Conservation (phyloP, 2,329 filamentous ascomycete genomes). For the Claviceps cyperi region DNA sequence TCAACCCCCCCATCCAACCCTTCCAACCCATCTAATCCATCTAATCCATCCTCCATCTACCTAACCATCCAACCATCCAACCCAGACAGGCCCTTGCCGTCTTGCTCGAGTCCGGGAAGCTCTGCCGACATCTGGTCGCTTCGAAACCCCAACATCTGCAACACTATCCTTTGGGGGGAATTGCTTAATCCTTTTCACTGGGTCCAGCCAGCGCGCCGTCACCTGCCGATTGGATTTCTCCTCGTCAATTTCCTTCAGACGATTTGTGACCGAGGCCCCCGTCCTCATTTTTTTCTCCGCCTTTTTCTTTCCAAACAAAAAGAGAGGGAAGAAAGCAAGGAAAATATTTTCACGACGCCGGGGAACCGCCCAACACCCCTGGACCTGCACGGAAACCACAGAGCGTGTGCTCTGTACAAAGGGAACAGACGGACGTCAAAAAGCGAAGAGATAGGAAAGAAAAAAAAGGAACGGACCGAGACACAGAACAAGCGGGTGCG, state of each 20-base stretch:
- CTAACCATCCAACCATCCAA: too few species aligned
- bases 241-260: background rate
- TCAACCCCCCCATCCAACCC: too few species aligned
- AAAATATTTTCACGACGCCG: background rate
- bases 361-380: background rate
- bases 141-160: slow-evolving; percentile 2
- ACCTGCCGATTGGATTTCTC: background rate
- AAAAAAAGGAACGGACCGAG: background rate
- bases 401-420: background rate
- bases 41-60: too few species aligned
- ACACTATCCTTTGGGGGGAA: background rate
- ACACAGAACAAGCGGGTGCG: slow-evolving; percentile 2
- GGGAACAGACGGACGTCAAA: background rate
- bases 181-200: slow-evolving; percentile 4
- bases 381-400: background rate
- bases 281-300: background rate
- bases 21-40: too few species aligned
- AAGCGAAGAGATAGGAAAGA: background rate
- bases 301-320: background rate
- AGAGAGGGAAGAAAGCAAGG: background rate
- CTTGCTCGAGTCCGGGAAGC: background rate
- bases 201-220: slow-evolving; percentile 1
- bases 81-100: background rate
- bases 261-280: background rate
- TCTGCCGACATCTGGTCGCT: background rate